A percentile compares a stretch with the other conserved stretches of the same genome.
These are phyloP conservation scores for Nakazawaea pomicola DNA, from an alignment of 805 yeast genomes.

Conservation along the genomic window DNA sequence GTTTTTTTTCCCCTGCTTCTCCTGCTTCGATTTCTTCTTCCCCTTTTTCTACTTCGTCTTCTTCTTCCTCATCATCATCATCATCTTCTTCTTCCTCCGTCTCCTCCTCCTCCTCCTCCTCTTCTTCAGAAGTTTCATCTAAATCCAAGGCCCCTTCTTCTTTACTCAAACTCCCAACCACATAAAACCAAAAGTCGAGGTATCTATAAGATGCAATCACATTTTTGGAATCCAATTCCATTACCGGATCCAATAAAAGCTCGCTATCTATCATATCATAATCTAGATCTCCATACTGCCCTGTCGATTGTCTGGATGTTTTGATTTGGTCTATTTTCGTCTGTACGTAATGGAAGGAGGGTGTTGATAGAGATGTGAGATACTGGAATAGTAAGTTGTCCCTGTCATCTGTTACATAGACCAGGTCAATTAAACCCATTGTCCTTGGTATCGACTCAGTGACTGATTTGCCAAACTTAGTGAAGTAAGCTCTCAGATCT, in stretches of 20 bases:
- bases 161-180: slow-evolving; percentile 19
- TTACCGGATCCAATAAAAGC: slow-evolving; percentile 20
- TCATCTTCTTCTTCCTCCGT: slow-evolving; percentile 18
- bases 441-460: too few relatives aligned
- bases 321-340: slow-evolving; percentile 18
- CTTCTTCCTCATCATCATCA: slow-evolving; percentile 11
- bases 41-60: slow-evolving; percentile 4
- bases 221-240: slow-evolving; percentile 25
- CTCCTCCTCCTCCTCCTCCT: slow-evolving; percentile 19
- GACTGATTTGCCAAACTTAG: too few relatives aligned
- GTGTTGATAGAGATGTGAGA: slow-evolving; percentile 19
- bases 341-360: slow-evolving; percentile 22
- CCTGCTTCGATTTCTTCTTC: slow-evolving; percentile 10
- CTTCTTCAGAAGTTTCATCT: slow-evolving; percentile 14
- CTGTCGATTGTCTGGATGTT: slow-evolving; percentile 2
- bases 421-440: slow-evolving; percentile 28
- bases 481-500: too few relatives aligned
- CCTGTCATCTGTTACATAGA: slow-evolving; percentile 24
- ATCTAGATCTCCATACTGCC: slow-evolving; percentile 13
- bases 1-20: slow-evolving; percentile 3
- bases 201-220: slow-evolving; percentile 18
- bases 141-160: slow-evolving; percentile 17
- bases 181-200: slow-evolving; percentile 13
- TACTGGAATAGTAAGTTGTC: slow-evolving; percentile 23
- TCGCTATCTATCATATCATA: slow-evolving; percentile 24